Evolutionary conservation across 2,329 filamentous ascomycete species (phyloP), one percentile per base, ranked within the genome.

Genomic region (Grosmannia serpens): DNA sequence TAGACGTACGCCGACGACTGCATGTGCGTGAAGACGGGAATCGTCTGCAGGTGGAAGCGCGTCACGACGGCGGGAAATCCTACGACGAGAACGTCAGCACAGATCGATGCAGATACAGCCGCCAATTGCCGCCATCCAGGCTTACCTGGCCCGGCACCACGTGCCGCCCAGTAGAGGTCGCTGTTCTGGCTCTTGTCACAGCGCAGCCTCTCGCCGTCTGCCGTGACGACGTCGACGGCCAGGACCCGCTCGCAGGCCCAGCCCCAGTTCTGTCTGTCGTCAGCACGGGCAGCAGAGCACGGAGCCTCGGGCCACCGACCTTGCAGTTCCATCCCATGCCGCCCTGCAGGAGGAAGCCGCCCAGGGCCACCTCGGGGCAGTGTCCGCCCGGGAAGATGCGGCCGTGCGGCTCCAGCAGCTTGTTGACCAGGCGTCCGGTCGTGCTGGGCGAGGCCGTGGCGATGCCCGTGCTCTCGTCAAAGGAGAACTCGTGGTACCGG

Each of bases 241-340:
- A 70, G 57, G 1, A 80, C 68, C 17, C 67, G 66, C 62, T 80
- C 74, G 58, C 78, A 81, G 0, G 77, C 77, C 75, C 77, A 81
- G 0, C 79, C 79, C 78, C 78, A 81, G 61, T 76, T 78, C 76
- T 60, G 49, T 27, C 15, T 9, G 44, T 54, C 7, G 51, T 20
- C 4, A 31, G 26, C 20, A 29, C 8, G 38, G 9, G 11, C 17
- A 10, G 22, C 77, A 56, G 13, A 41, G 4, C n/a, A 17, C n/a
- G 17, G n/a, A 54, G 33, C n/a, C 29, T 9, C n/a, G 29, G 24
- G 44, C 27, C 13, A 33, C 50, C 4, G 17, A 57, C 55, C 53
- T 74, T 76, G 62, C 75, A 80, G 63, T 80, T 81, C 79, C 79
- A 83, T 0, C 79, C 79, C 77, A 82, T 81, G 1, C 79, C 79